phyloP scores from a whole-genome alignment of 1,284 basidiomycete species.

The Marasmius fiardii region DNA sequence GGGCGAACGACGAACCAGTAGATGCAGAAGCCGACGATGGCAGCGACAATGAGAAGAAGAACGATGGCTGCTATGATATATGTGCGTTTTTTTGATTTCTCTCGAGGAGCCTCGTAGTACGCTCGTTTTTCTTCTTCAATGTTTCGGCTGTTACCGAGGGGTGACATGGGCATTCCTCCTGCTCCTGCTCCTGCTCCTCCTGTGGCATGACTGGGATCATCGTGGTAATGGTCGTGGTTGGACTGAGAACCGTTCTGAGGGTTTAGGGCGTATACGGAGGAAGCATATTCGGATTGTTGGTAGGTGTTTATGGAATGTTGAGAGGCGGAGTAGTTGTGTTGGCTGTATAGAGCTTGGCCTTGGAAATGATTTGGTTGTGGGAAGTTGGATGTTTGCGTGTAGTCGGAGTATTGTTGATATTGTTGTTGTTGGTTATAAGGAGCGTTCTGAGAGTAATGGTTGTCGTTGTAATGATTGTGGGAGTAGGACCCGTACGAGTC shows the following conservation, averaged over 20 bases:
- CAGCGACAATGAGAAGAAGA: constrained; percentile 47
- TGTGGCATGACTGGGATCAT: constrained; percentile 55
- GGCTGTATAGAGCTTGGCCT: constrained; percentile 43
- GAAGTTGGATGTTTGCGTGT: no score
- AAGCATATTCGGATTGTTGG: constrained; percentile 42
- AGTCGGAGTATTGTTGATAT: no score
- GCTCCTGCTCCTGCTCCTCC: constrained; percentile 27
- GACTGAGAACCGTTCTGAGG: constrained; percentile 21
- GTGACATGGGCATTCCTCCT: constrained; percentile 29
- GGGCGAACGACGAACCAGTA: constrained; percentile 9
- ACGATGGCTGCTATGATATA: constrained; percentile 44
- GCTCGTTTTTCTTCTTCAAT: constrained; percentile 62
- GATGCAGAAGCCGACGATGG: constrained; percentile 60
- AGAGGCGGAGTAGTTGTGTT: constrained; percentile 61
- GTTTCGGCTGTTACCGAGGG: constrained; percentile 35
- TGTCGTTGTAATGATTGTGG: no score
- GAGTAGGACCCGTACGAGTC: no score
- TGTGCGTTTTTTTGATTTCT: constrained; percentile 46
- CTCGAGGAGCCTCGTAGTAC: constrained; percentile 43
- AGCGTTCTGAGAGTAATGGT: no score
- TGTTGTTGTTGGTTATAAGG: no score
- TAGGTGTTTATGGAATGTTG: constrained; percentile 39
- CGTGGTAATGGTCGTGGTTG: constrained; percentile 44
- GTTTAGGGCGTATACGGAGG: constrained; percentile 65
- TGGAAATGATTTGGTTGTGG: constrained; percentile 44